These are phyloP conservation scores for Choiromyces venosus DNA, from an alignment of 495 filamentous ascomycete genomes.

Conservation along the genomic window DNA sequence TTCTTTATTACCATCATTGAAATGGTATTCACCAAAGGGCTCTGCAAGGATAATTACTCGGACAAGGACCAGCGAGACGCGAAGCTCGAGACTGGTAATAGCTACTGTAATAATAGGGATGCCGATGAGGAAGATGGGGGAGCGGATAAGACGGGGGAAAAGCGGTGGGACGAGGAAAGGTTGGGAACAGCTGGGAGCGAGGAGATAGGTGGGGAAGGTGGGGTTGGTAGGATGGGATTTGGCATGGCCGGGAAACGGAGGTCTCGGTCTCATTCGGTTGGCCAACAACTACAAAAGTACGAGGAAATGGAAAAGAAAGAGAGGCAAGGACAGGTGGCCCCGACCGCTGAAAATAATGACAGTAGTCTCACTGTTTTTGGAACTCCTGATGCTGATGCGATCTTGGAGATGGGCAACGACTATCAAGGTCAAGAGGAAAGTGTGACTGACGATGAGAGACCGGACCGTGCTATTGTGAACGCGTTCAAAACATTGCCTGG, in stretches of 20 bases:
- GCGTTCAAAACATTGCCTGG: slow-evolving; percentile 5
- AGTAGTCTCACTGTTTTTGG: slow-evolving; percentile 15
- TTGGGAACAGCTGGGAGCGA: slow-evolving; percentile 22
- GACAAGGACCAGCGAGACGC: slow-evolving; percentile 44
- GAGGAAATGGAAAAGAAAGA: slow-evolving; percentile 27
- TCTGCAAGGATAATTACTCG: slow-evolving; percentile 43
- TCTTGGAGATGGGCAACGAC: slow-evolving; percentile 6
- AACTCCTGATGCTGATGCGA: slow-evolving; percentile 18
- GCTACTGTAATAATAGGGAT: slow-evolving; percentile 11
- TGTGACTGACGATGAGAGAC: slow-evolving; percentile 41
- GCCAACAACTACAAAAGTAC: slow-evolving; percentile 32
- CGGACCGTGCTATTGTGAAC: neutral
- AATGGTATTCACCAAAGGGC: slow-evolving; percentile 60
- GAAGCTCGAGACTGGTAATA: slow-evolving; percentile 16
- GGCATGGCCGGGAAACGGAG: slow-evolving; percentile 40
- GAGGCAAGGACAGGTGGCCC: neutral
- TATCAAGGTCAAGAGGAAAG: slow-evolving; percentile 42
- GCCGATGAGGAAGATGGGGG: slow-evolving; percentile 36
- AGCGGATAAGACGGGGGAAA: slow-evolving; percentile 10
- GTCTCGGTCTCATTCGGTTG: slow-evolving; percentile 33
- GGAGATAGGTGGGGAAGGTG: slow-evolving; percentile 36
- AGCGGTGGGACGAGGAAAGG: neutral
- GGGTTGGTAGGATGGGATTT: slow-evolving; percentile 38
- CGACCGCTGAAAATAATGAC: neutral
- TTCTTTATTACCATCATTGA: slow-evolving; percentile 69